Base-by-base conservation (phyloP, 1,284 basidiomycete species). In the Moesziomyces globuligerus region DNA sequence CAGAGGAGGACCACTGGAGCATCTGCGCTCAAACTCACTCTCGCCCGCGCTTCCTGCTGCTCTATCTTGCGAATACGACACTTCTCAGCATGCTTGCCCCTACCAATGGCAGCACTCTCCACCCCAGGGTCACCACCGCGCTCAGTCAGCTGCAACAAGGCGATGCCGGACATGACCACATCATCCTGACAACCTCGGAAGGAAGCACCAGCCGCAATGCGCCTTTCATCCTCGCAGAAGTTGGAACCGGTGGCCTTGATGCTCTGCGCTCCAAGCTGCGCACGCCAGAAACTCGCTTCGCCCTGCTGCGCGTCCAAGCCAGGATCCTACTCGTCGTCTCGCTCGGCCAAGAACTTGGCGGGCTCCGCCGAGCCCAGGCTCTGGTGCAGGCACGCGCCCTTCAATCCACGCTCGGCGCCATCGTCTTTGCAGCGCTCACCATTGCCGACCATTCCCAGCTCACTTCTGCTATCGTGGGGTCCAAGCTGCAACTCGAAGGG, bases 301-400 rank as follows among this genome's bases (percentile, higher is more conserved):
- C 55, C 17, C 49, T 65, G 17, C 37, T 65, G 11, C 45, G 49
- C 0, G 49, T 54, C 11, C 46, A 53, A 25, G 23, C 25, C 15
- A 47, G 50, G 7, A 48, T 57, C 29, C 26, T 65, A n/a, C 61
- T 65, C 18, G 36, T 65, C 17, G 38, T 56, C 10, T 57, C 49
- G 24, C 37, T 65, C 2, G 61, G 61, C 7, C 34, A 50, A 28
- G 54, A 57, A 13, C 18, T 52, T 8, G 25, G 25, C 20, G 60
- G 60, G 0, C 45, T 58, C 37, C 45, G 52, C 38, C 45, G 54
- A 21, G 61, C 54, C 4, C 61, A 49, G 17, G 46, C 45, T 4
- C 49, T 57, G 9, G 49, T 65, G 0, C 52, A 48, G 17, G 49
- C 52, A 5, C 40, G 54, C 25, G 47, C 40, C 4, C 49, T 57